Evolutionary conservation across 1,139 yeast species (phyloP).

Genomic region (Suhomyces kunorum): DNA sequence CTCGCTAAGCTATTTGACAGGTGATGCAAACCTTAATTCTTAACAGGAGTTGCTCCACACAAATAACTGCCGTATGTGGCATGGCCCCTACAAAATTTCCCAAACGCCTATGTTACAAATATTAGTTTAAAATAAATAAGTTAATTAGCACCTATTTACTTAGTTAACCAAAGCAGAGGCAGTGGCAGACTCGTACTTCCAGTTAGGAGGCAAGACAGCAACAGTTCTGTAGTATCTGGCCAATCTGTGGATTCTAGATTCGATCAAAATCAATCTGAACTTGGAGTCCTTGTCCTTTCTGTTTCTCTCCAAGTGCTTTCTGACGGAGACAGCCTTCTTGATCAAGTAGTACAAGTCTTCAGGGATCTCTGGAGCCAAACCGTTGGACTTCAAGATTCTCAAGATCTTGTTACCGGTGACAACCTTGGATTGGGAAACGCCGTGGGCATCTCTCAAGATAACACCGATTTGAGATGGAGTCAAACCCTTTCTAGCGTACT

Average conservation of each 20-base stretch:
- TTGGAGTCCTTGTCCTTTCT: constrained; percentile 99
- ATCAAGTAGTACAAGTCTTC: constrained; percentile 99
- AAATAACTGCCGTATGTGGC: too few species aligned
- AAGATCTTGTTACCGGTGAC: constrained; percentile 99
- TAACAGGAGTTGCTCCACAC: too few species aligned
- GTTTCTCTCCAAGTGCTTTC: constrained; percentile 99
- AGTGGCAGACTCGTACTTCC: constrained; percentile 99
- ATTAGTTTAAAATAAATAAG: constrained; percentile 5
- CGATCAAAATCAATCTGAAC: constrained; percentile 99
- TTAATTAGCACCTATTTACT: constrained; percentile 24
- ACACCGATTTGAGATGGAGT: constrained; percentile 99
- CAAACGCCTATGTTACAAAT: constrained; percentile 9
- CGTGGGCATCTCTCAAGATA: constrained; percentile 99
- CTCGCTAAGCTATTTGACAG: too few species aligned
- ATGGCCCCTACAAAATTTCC: not conserved
- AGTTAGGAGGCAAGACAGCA: constrained; percentile 98
- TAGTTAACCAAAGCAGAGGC: constrained; percentile 99
- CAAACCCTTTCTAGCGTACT: constrained; percentile 99
- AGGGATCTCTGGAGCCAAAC: constrained; percentile 99
- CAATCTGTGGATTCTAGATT: constrained; percentile 99
- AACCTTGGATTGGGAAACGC: constrained; percentile 96
- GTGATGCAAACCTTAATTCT: too few species aligned
- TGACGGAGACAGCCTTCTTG: constrained; percentile 99
- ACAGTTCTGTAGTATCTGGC: constrained; percentile 99
- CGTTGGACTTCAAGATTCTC: constrained; percentile 98